Percentiles rank a stretch among this genome's conserved stretches.
These are phyloP conservation scores for Sarocladiaceae sp. DNA, from an alignment of 2,329 filamentous ascomycete genomes.

Conservation along the genomic window DNA sequence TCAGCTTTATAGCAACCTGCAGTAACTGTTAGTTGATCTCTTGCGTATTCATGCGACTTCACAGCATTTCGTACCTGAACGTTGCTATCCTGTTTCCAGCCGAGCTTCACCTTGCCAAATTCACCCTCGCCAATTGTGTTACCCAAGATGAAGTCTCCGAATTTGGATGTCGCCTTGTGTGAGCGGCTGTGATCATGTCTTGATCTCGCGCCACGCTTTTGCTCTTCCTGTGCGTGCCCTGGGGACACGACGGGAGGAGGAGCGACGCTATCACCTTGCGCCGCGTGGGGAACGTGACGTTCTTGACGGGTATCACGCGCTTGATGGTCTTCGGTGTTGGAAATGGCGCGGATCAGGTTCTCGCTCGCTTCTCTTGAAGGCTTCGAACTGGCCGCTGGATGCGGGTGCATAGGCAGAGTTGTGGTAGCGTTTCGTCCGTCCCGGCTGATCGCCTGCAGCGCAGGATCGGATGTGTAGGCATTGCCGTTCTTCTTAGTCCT, in stretches of 20 bases:
- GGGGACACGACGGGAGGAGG: conserved; percentile 37
- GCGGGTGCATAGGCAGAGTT: conserved; percentile 39
- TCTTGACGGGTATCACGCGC: conserved; percentile 18
- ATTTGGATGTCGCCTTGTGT: conserved; percentile 68
- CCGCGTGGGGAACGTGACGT: conserved; percentile 19
- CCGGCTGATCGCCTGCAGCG: conserved; percentile 31
- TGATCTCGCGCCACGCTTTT: conserved; percentile 45
- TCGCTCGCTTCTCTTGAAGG: conserved; percentile 72
- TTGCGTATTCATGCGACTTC: neutral
- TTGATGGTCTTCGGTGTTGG: conserved; percentile 25
- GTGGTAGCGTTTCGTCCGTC: conserved; percentile 32
- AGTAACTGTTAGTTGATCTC: too few species aligned
- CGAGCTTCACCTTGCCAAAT: conserved; percentile 97
- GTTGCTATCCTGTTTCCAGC: conserved; percentile 93
- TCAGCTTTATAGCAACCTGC: conserved; percentile 96
- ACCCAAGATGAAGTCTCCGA: conserved; percentile 92
- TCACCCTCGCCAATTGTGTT: conserved; percentile 96
- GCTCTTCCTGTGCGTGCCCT: conserved; percentile 33
- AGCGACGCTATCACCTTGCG: conserved; percentile 35
- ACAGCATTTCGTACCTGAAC: conserved; percentile 55
- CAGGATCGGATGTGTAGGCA: conserved; percentile 27
- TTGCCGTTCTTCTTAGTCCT: conserved; percentile 23
- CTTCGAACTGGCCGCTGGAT: conserved; percentile 39
- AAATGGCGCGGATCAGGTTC: conserved; percentile 67
- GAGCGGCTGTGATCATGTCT: conserved; percentile 48